These are phyloP conservation scores for Elongisporangium undulatum DNA, from an alignment of 352 stramenopile genomes.

Conservation along the genomic window DNA sequence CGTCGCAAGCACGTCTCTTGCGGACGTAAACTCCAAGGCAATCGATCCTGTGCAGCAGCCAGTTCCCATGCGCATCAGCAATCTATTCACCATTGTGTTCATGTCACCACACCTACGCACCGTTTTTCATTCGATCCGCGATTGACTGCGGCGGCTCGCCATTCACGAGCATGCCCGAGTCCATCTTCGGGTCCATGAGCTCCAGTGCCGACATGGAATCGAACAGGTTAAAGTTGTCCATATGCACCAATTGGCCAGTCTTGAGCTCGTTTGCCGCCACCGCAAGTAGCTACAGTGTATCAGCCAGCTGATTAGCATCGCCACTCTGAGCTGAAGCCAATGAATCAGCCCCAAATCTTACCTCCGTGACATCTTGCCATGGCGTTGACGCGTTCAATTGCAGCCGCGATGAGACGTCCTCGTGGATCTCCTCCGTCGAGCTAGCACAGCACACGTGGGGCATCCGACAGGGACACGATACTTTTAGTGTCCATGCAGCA, in stretches of 20 bases:
- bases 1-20: slow-evolving; percentile 67
- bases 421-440: slow-evolving; percentile 21
- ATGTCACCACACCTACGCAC: neutral
- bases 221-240: slow-evolving; percentile 87
- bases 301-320: neutral
- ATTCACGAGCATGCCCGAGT: slow-evolving; percentile 85
- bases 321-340: neutral
- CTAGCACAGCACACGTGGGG: slow-evolving; percentile 9
- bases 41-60: slow-evolving; percentile 13
- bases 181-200: slow-evolving; percentile 94
- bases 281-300: slow-evolving; percentile 36
- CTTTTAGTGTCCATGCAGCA: neutral
- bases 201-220: slow-evolving; percentile 94
- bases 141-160: slow-evolving; percentile 52
- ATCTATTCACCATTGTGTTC: neutral
- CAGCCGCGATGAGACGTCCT: slow-evolving; percentile 25
- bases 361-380: slow-evolving; percentile 52
- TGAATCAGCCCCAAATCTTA: slow-evolving; percentile 5
- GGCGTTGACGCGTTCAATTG: slow-evolving; percentile 18
- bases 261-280: slow-evolving; percentile 72
- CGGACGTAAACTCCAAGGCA: slow-evolving; percentile 56
- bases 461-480: slow-evolving; percentile 7
- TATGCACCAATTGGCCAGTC: slow-evolving; percentile 73
- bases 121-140: slow-evolving; percentile 35
- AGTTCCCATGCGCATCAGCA: neutral